Base-by-base conservation (phyloP, 352 stramenopile species). In the Phytophthora podocarpi region DNA sequence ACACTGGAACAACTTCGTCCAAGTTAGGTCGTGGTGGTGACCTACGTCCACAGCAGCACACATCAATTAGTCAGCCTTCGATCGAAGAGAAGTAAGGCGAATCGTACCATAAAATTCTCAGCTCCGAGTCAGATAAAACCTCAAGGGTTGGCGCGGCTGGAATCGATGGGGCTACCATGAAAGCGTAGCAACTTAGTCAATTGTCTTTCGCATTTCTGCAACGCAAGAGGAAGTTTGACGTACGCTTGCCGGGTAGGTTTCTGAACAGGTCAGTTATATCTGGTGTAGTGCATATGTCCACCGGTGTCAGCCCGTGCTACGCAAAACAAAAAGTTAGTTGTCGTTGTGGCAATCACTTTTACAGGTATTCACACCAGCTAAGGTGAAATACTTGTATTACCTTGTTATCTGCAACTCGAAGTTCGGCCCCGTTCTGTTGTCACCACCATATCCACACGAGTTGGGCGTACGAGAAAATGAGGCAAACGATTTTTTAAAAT, bases 381-480 rank as follows among this genome's bases (percentile, higher is more conserved):
- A n/a, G n/a, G n/a, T n/a, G n/a, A n/a, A n/a, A n/a, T n/a, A n/a
- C n/a, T n/a, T n/a, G n/a, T n/a, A n/a, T n/a, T n/a, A 70, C 83
- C 69, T 89, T 67, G 18, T 11, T 74, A 24, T 90, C 80, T 12
- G 68, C 45, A 37, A 83, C 57, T 4, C 69, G 74, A 24, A 82
- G 71, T 55, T 89, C 78, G 6, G 75, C 83, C 36, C 65, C 74
- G 37, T 80, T 74, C 79, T 91, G n/a, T n/a, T n/a, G n/a, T n/a
- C n/a, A n/a, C n/a, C n/a, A n/a, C 5, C 24, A 57, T 20, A 18
- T n/a, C n/a, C n/a, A n/a, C n/a, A n/a, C n/a, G 20, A 40, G 4
- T 27, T 16, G 11, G 28, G 26, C n/a, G n/a, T n/a, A n/a, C n/a
- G n/a, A n/a, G n/a, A n/a, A n/a, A n/a, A n/a, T n/a, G n/a, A n/a